Evolutionary conservation across 352 stramenopile species (phyloP).

Genomic region (Phytophthora quininea): DNA sequence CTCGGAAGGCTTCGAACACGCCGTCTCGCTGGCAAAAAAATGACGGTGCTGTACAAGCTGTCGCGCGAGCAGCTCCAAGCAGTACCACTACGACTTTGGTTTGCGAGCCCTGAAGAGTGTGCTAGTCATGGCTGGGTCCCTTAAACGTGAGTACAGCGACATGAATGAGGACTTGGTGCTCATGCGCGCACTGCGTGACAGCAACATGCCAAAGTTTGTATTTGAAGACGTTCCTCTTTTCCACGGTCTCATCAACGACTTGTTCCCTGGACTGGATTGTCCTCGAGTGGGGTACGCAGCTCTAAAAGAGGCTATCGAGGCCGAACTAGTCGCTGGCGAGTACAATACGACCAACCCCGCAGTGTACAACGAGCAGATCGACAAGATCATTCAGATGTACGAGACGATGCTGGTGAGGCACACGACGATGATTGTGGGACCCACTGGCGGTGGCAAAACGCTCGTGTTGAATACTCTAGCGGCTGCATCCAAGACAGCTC

Average conservation of each 20-base stretch:
- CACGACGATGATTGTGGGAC: constrained; percentile 96
- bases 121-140: constrained; percentile 92
- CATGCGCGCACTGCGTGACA: constrained; percentile 94
- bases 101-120: constrained; percentile 94
- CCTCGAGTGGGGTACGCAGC: constrained; percentile 92
- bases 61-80: constrained; percentile 95
- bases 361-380: constrained; percentile 91
- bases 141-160: constrained; percentile 93
- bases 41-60: constrained; percentile 96
- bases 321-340: constrained; percentile 80
- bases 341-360: constrained; percentile 78
- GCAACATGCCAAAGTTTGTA: constrained; percentile 97
- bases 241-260: constrained; percentile 93
- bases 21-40: constrained; percentile 92
- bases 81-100: constrained; percentile 97
- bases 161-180: constrained; percentile 95
- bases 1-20: constrained; percentile 92
- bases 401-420: constrained; percentile 96
- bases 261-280: constrained; percentile 95
- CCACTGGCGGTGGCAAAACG: constrained; percentile 93
- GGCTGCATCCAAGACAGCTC: constrained; percentile 80
- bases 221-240: constrained; percentile 96
- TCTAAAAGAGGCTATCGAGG: constrained; percentile 90
- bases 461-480: constrained; percentile 91
- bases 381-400: constrained; percentile 98